A percentile compares a stretch with the other conserved stretches of the same genome.
phyloP scores from a whole-genome alignment of 2,329 filamentous ascomycete genomes.

The Colletotrichum costaricense region DNA sequence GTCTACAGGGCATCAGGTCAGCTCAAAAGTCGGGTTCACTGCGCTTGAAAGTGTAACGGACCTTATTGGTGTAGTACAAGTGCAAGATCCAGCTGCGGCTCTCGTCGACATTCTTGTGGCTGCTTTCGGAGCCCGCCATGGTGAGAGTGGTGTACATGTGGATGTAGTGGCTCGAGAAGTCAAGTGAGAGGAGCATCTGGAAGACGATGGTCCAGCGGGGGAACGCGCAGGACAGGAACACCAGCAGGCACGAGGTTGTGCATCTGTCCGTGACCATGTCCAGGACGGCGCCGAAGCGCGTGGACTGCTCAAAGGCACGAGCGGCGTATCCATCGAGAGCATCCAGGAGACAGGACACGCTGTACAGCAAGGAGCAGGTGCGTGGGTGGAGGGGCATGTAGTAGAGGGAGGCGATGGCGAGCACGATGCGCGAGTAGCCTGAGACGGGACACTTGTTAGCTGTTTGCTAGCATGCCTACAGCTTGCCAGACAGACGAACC shows the following conservation, averaged over 20 bases:
- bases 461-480: background rate
- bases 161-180: slow-evolving; percentile 97
- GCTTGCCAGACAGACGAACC: slow-evolving; percentile 60
- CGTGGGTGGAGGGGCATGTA: slow-evolving; percentile 99
- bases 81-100: slow-evolving; percentile 90
- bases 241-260: slow-evolving; percentile 93
- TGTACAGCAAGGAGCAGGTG: slow-evolving; percentile 92
- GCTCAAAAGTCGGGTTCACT: background rate
- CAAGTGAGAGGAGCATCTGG: slow-evolving; percentile 90
- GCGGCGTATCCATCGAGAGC: slow-evolving; percentile 96
- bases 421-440: slow-evolving; percentile 83
- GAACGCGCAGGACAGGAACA: slow-evolving; percentile 95
- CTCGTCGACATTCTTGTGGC: slow-evolving; percentile 95
- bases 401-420: slow-evolving; percentile 92
- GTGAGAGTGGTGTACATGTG: slow-evolving; percentile 97
- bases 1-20: slow-evolving; percentile 63
- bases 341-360: slow-evolving; percentile 92
- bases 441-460: slow-evolving; percentile 14
- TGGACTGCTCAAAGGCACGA: slow-evolving; percentile 83
- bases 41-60: slow-evolving; percentile 47
- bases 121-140: slow-evolving; percentile 82
- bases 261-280: slow-evolving; percentile 99
- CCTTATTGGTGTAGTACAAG: slow-evolving; percentile 97
- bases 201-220: slow-evolving; percentile 95
- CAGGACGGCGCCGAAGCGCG: slow-evolving; percentile 93